Evolutionary conservation across 1,284 basidiomycete species (phyloP).

Genomic region (Ceratobasidium theobromae): DNA sequence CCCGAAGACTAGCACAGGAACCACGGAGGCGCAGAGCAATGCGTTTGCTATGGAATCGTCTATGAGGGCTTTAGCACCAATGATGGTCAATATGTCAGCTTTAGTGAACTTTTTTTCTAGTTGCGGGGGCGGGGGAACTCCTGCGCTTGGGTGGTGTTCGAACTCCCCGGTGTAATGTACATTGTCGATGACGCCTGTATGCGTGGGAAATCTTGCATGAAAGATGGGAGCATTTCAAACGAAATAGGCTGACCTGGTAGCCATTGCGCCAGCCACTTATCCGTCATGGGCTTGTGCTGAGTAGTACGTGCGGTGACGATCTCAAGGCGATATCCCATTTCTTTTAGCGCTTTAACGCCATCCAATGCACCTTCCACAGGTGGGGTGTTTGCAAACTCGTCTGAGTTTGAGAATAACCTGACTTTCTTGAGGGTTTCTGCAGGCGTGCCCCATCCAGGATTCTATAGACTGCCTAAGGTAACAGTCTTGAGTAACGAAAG

Average conservation of each 20-base stretch:
- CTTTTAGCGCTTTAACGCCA: conserved; percentile 56
- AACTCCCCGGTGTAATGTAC: conserved; percentile 79
- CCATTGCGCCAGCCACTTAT: conserved; percentile 65
- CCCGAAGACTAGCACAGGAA: conserved; percentile 39
- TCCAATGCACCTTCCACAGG: conserved; percentile 69
- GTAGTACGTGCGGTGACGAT: conserved; percentile 73
- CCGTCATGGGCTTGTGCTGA: conserved; percentile 59
- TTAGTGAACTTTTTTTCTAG: not conserved
- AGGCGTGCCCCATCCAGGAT: conserved; percentile 70
- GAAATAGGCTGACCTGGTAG: conserved; percentile 56
- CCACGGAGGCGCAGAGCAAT: conserved; percentile 43
- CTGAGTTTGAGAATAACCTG: conserved; percentile 57
- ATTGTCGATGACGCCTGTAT: conserved; percentile 60
- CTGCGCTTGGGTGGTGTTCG: conserved; percentile 22
- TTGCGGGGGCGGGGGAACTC: conserved; percentile 1
- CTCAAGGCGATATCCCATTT: conserved; percentile 65
- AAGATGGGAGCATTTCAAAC: conserved; percentile 5
- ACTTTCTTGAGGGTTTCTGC: conserved; percentile 61
- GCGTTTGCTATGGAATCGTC: conserved; percentile 36
- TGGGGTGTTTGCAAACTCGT: conserved; percentile 53
- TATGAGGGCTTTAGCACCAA: conserved; percentile 34
- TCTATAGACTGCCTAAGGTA: conserved; percentile 49
- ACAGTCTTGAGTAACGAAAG: too few relatives aligned
- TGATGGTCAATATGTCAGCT: conserved; percentile 20
- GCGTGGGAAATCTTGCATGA: not conserved